A percentile compares a stretch with the other conserved stretches of the same genome.
Evolutionary conservation across 2,329 filamentous ascomycete genomes (phyloP).

Genomic region (Cryphonectria carpinicola): DNA sequence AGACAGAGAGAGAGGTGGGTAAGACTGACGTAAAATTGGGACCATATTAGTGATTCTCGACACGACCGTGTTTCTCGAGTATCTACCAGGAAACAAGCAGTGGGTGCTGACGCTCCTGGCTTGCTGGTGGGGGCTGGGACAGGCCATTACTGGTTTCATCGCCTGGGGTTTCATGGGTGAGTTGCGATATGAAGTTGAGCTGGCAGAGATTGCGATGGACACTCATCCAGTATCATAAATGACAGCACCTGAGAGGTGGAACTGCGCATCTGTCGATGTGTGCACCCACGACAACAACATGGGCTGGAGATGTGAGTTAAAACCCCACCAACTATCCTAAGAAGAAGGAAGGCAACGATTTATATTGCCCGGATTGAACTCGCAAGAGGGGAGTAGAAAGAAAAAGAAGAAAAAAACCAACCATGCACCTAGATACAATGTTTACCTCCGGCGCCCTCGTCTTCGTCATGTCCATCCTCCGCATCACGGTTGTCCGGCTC

Average conservation of each 20-base stretch:
- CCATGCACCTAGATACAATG: slow-evolving; percentile 40
- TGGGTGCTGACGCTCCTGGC: slow-evolving; percentile 69
- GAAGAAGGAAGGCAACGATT: not conserved
- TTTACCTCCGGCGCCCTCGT: slow-evolving; percentile 52
- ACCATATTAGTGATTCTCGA: slow-evolving; percentile 56
- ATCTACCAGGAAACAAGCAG: slow-evolving; percentile 56
- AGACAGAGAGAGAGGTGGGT: too few species aligned
- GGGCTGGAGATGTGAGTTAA: slow-evolving; percentile 49
- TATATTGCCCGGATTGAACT: not conserved
- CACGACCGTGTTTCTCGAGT: slow-evolving; percentile 55
- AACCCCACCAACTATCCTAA: not conserved
- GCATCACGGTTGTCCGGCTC: slow-evolving; percentile 58
- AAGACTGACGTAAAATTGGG: not conserved
- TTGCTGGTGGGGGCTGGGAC: slow-evolving; percentile 55
- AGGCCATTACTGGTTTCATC: slow-evolving; percentile 51
- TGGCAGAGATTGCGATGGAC: slow-evolving; percentile 5
- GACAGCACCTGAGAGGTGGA: slow-evolving; percentile 44
- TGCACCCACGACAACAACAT: slow-evolving; percentile 51
- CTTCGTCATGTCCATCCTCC: slow-evolving; percentile 54
- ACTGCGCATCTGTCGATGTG: slow-evolving; percentile 43
- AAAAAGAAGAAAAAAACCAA: too few species aligned
- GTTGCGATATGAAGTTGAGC: slow-evolving; percentile 12
- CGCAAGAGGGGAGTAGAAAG: not conserved
- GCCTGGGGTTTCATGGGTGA: slow-evolving; percentile 54
- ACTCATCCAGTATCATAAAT: not conserved